These are phyloP conservation scores for Chenopodium quinoa DNA, from an alignment of 148 eudicot species.

Conservation along the genomic window DNA sequence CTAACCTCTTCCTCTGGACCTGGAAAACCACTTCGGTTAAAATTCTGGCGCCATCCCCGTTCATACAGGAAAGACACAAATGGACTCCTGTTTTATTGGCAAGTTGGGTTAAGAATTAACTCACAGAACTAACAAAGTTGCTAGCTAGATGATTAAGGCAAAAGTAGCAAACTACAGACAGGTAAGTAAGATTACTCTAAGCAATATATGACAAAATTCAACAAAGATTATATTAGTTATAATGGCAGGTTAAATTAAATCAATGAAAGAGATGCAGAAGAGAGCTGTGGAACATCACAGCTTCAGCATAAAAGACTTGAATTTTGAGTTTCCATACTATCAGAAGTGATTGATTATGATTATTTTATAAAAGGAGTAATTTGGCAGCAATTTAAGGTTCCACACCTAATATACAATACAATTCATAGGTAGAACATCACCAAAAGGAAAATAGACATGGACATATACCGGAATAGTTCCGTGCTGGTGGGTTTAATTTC, in stretches of 20 bases:
- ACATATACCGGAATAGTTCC: slow-evolving; percentile 75
- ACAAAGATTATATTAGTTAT: background rate
- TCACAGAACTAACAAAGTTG: background rate
- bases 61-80: slow-evolving; percentile 91
- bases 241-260: background rate
- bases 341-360: background rate
- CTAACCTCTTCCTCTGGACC: slow-evolving; percentile 97
- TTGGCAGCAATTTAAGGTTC: background rate
- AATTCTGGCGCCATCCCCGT: slow-evolving; percentile 99
- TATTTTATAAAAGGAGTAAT: background rate
- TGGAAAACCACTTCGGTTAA: slow-evolving; percentile 81
- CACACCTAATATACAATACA: background rate
- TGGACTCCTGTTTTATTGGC: slow-evolving; percentile 63
- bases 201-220: background rate
- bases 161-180: background rate
- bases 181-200: background rate
- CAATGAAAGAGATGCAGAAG: background rate
- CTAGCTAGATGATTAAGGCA: background rate
- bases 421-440: background rate
- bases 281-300: background rate
- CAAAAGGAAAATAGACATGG: background rate
- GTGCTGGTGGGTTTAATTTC: slow-evolving; percentile 73
- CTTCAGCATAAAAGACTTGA: background rate
- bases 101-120: background rate
- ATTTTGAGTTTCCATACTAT: background rate